phyloP scores from a whole-genome alignment of 768 basidiomycete species.

The Nidularia sp. region DNA sequence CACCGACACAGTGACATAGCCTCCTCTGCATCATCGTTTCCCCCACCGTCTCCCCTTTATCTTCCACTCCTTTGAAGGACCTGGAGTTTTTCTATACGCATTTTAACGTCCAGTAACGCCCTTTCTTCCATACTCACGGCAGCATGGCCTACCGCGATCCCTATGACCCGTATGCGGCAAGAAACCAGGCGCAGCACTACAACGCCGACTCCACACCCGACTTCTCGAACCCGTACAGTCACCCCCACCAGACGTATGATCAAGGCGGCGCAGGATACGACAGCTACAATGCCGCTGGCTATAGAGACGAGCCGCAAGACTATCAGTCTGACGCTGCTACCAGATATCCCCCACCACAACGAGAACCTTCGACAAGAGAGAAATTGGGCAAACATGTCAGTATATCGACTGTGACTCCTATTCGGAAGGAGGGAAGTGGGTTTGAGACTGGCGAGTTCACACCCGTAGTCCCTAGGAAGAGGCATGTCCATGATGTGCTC shows the following conservation, averaged over 20 bases:
- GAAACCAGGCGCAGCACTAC: not conserved
- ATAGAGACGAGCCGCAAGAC: constrained; percentile 28
- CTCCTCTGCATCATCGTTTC: too few species aligned
- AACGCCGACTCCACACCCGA: not conserved
- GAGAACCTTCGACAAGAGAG: not conserved
- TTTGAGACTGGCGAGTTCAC: constrained; percentile 41
- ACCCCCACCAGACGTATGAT: constrained; percentile 51
- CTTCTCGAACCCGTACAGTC: constrained; percentile 44
- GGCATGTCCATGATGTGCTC: not conserved
- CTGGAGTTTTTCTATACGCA: too few species aligned
- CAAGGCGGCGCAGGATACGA: constrained; percentile 30
- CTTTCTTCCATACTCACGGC: too few species aligned
- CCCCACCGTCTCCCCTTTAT: too few species aligned
- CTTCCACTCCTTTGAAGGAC: too few species aligned
- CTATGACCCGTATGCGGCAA: constrained; percentile 28
- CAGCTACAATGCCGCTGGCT: constrained; percentile 28
- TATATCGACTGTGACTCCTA: constrained; percentile 1
- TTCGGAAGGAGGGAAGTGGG: constrained; percentile 25
- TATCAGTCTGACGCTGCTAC: not conserved
- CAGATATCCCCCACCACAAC: constrained; percentile 5
- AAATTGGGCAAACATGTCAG: not conserved
- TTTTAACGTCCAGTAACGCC: too few species aligned
- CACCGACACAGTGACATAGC: too few species aligned
- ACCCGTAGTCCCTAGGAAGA: constrained; percentile 16
- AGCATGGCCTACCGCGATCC: constrained; percentile 55